Base-by-base conservation (phyloP, 495 filamentous ascomycete species). In the Lasiosphaeria hispida region DNA sequence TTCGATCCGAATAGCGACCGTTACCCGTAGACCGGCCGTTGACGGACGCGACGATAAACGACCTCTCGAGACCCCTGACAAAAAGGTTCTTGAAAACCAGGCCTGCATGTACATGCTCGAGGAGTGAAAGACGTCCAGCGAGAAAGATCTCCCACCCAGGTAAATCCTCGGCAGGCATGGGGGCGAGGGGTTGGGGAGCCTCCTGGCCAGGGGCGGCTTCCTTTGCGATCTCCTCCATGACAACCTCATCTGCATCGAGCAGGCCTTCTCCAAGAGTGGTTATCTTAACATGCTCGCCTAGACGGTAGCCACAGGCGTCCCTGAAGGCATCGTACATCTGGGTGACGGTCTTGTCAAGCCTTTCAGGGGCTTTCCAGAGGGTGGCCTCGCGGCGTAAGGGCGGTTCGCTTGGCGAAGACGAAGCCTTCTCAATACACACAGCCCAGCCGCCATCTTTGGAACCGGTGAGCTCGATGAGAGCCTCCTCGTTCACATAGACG, bases 241-340 rank as follows among this genome's bases (percentile, higher is more conserved):
- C 65, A 54, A 74, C 70, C 65, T 72, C 70, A 34, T 69, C 71
- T 48, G 69, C 76, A 49, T 75, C 72, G 34, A 62, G 63, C 50
- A 74, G 60, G 36, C 66, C 48, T 30, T 66, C 70, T 38, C 69
- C 64, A 47, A 69, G 48, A 13, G 69, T 43, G 1, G 71, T 77
- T 58, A 90, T 78, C 18, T 69, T 73, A 13, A 89, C 71, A 45
- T 82, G 79, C 53, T 87, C 85, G 4, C 81, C 85, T 1, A 88
- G 69, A 43, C 84, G 85, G 64, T 88, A 80, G 38, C 77, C 80
- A 63, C 86, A 88, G 17, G 76, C 78, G 15, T 83, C 80, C 57
- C 87, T 84, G 48, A 91, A 82, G 17, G 77, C 77, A 51, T 85
- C 83, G 19, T 86, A 87, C 52, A 83, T 83, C 69, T 88, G 85